Base-by-base conservation (phyloP, 139 green algal genomes). In the Desmodesmus armatus region DNA sequence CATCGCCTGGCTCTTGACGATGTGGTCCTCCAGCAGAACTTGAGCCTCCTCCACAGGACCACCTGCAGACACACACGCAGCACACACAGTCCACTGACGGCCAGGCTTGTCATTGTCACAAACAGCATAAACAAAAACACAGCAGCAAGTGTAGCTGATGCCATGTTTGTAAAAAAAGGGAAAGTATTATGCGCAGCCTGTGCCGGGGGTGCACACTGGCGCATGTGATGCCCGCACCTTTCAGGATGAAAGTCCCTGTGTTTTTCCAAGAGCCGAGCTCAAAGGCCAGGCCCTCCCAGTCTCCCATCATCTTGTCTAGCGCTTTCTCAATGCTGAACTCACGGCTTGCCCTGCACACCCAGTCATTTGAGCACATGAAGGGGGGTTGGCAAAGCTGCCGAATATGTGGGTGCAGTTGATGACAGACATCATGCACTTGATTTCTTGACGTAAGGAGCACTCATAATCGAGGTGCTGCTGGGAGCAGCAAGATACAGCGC, bases 11-110 rank as follows among this genome's bases (percentile, higher is more conserved):
- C 85, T 83, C 78, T 92, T 95, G 40, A 95, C 85, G 23, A 93
- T 85, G 90, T 97, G 94, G 85, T 97, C 94, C 73, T 97, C 94
- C 80, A 97, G 91, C 79, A 97, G 90, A 23, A 75, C 82, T 87
- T 96, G 94, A 31, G 92, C 92, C 87, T 96, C 93, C 60, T 96
- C 93, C 37, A 95, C 87, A 21, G 92, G 92, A 4, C 87, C 90
- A 60, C 80, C 80, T 85, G 80, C 35, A 77, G 27, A 17, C 60
- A 69, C n/a, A 5, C 60, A 69, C 5, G 60, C 60, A 13, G 7
- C 9, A 55, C 47, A 55, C 47, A 55, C 9, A 69, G n/a, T n/a
- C n/a, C n/a, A n/a, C n/a, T n/a, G n/a, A 11, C 66, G 35, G 2
- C 7, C 25, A 71, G 9, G 58, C 58, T 15, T 35, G 23, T 19